Conservation (phyloP, 345 rosid species). For the Citrus glauca region DNA sequence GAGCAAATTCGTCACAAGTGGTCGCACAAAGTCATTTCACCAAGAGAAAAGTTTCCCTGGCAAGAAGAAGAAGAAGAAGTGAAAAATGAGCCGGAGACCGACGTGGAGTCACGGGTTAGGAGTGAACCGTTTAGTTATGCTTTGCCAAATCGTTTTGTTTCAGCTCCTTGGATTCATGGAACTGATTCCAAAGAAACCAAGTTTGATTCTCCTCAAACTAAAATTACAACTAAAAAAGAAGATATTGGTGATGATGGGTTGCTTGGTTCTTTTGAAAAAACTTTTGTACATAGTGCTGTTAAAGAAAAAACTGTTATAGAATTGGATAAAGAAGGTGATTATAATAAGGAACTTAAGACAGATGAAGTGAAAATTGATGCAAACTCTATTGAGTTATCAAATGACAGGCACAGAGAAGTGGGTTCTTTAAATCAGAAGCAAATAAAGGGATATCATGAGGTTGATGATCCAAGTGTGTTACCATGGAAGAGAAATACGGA, state of each 20-base stretch:
- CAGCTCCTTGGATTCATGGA: conserved; percentile 75
- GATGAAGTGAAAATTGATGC: conserved; percentile 5
- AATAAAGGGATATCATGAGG: conserved; percentile 6
- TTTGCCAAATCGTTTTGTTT: conserved; percentile 14
- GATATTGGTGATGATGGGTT: conserved; percentile 4
- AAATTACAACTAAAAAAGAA: neutral
- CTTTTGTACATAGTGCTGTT: neutral
- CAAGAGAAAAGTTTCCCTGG: conserved; percentile 66
- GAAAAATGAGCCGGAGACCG: conserved; percentile 19
- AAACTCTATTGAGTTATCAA: neutral
- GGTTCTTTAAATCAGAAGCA: conserved; percentile 4
- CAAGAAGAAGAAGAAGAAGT: conserved; percentile 35
- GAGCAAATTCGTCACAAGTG: conserved; percentile 71
- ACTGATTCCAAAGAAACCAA: conserved; percentile 14
- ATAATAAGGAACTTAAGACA: neutral
- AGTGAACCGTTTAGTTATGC: conserved; percentile 30
- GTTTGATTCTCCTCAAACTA: conserved; percentile 17
- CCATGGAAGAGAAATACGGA: conserved; percentile 25
- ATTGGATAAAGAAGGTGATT: conserved; percentile 14
- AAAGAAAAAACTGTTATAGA: conserved; percentile 8
- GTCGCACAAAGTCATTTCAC: conserved; percentile 48
- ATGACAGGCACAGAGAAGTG: conserved; percentile 1
- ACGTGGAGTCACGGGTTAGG: conserved; percentile 14
- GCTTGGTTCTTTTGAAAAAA: conserved; percentile 6
- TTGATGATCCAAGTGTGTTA: conserved; percentile 17